These are phyloP conservation scores for Amphibolis antarctica DNA, from an alignment of 106 monocot genomes.

Conservation along the genomic window DNA sequence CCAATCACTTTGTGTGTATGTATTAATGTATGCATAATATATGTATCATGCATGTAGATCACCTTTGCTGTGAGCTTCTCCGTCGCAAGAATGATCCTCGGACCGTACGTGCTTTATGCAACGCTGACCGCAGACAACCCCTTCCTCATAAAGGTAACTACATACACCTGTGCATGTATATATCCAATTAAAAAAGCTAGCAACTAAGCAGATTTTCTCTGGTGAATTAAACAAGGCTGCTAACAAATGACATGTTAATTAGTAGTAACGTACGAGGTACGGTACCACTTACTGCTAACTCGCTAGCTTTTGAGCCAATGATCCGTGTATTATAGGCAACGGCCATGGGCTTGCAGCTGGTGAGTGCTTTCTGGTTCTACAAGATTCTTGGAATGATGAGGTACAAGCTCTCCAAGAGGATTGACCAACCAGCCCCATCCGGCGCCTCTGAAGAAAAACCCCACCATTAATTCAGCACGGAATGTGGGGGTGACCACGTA, in stretches of 20 bases:
- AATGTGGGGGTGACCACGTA: too few relatives aligned
- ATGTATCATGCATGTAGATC: conserved; percentile 26
- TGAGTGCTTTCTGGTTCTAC: conserved; percentile 61
- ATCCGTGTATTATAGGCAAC: conserved; percentile 20
- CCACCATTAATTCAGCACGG: too few relatives aligned
- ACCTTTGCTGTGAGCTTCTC: conserved; percentile 46
- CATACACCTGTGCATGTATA: too few relatives aligned
- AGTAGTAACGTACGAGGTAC: too few relatives aligned
- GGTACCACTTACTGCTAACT: background rate
- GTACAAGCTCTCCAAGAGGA: conserved; percentile 31
- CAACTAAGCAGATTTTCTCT: too few relatives aligned
- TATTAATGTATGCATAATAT: too few relatives aligned
- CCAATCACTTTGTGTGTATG: background rate
- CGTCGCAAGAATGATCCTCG: conserved; percentile 47
- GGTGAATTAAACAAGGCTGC: too few relatives aligned
- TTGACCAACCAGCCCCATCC: background rate
- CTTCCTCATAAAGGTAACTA: conserved; percentile 57
- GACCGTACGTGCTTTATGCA: conserved; percentile 36
- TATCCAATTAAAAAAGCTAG: too few relatives aligned
- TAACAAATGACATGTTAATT: too few relatives aligned
- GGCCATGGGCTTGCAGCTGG: conserved; percentile 53
- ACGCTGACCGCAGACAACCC: conserved; percentile 45
- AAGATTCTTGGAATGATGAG: conserved; percentile 47
- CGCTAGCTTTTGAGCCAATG: background rate
- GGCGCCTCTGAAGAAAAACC: too few relatives aligned